Evolutionary conservation across 305 asterid genomes (phyloP).

Genomic region (Solanum aculeatissimum): DNA sequence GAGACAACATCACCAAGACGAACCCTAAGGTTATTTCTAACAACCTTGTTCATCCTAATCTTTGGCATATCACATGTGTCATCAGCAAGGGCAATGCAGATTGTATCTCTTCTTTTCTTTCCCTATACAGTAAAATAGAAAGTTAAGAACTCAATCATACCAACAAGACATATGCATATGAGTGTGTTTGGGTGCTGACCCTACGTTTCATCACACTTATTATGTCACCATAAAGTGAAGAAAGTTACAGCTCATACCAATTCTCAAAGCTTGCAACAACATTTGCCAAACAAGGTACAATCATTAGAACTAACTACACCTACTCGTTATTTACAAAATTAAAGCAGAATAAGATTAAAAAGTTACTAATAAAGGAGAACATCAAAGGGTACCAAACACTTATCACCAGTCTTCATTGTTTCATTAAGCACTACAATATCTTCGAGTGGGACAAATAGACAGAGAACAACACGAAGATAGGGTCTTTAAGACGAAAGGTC

Average conservation of each 20-base stretch:
- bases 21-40: constrained; percentile 74
- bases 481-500: neutral
- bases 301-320: neutral
- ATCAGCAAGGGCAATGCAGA: constrained; percentile 85
- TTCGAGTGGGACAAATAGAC: neutral
- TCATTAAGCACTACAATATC: neutral
- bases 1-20: constrained; percentile 92
- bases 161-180: neutral
- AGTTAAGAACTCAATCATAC: neutral
- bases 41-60: constrained; percentile 88
- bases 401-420: neutral
- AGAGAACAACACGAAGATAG: neutral
- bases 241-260: neutral
- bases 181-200: neutral
- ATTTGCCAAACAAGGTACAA: neutral
- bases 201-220: neutral
- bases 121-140: constrained; percentile 30
- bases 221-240: neutral
- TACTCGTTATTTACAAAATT: neutral
- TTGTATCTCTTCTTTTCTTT: constrained; percentile 76
- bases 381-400: neutral
- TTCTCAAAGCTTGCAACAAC: neutral
- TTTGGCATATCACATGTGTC: constrained; percentile 79
- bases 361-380: neutral
- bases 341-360: neutral